These are phyloP conservation scores for Limnanthes douglasii DNA, from an alignment of 345 rosid species.

Conservation along the genomic window DNA sequence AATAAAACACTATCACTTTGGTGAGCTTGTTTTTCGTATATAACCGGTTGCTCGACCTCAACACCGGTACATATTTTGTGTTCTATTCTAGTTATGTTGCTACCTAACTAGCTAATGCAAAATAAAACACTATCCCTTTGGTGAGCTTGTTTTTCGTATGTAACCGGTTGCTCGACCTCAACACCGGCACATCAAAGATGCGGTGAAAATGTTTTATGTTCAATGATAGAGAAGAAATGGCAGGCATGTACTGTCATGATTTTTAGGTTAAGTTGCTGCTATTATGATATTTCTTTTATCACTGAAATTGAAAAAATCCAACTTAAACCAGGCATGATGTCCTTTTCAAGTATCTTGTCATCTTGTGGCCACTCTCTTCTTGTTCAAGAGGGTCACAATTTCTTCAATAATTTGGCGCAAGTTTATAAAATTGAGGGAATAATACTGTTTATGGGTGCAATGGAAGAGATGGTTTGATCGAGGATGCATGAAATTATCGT, in stretches of 20 bases:
- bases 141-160: slow-evolving; percentile 22
- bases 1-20: slow-evolving; percentile 12
- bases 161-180: slow-evolving; percentile 12
- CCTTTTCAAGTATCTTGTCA: slow-evolving; percentile 13
- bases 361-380: slow-evolving; percentile 21
- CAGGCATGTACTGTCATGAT: slow-evolving; percentile 35
- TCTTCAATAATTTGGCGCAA: slow-evolving; percentile 14
- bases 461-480: too few species aligned
- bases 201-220: slow-evolving; percentile 18
- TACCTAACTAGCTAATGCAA: slow-evolving; percentile 9
- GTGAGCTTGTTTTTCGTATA: slow-evolving; percentile 22
- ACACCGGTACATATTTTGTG: too few species aligned
- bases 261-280: slow-evolving; percentile 15
- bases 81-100: too few species aligned
- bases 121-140: slow-evolving; percentile 12
- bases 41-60: slow-evolving; percentile 12
- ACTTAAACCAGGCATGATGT: slow-evolving; percentile 11
- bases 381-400: slow-evolving; percentile 11
- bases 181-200: slow-evolving; percentile 20
- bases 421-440: too few species aligned
- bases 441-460: too few species aligned
- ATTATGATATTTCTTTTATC: slow-evolving; percentile 11
- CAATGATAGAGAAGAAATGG: slow-evolving; percentile 18
- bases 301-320: slow-evolving; percentile 7
- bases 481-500: too few species aligned